Evolutionary conservation across 1,139 yeast species (phyloP).

Genomic region (Saccharomyces hybrid): DNA sequence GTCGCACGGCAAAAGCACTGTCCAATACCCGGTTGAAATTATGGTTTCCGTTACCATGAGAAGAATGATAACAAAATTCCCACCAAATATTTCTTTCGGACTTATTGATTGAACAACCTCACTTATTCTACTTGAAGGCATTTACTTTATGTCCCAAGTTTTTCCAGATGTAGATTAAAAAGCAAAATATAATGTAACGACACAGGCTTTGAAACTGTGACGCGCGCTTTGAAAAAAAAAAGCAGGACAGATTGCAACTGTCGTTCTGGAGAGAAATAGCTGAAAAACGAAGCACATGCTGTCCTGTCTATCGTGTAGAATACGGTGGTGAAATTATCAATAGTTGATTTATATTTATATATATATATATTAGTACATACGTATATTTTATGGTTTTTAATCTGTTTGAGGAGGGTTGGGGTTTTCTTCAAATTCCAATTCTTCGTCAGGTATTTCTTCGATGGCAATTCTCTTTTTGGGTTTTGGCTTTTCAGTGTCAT

Average conservation of each 20-base stretch:
- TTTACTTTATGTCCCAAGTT: no score
- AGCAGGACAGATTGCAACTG: no score
- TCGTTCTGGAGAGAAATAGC: no score
- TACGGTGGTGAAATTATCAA: not conserved
- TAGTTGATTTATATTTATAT: not conserved
- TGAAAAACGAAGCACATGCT: not conserved
- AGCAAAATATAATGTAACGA: no score
- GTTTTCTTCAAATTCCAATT: conserved; percentile 32
- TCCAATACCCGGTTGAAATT: not conserved
- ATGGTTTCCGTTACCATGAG: not conserved
- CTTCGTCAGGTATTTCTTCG: conserved; percentile 39
- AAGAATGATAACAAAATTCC: not conserved
- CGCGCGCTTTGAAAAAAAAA: no score
- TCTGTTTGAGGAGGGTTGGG: conserved; percentile 18
- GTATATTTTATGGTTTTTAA: no score
- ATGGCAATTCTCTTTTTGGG: conserved; percentile 38
- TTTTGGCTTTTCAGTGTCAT: conserved; percentile 27
- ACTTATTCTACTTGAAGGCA: no score
- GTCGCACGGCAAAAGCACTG: not conserved
- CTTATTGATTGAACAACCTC: no score
- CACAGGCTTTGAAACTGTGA: no score
- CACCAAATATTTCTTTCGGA: no score
- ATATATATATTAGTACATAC: not conserved
- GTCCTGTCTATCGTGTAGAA: not conserved
- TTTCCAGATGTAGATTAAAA: no score